Conservation (phyloP, 805 yeast species). For the Pichia deserticola region DNA sequence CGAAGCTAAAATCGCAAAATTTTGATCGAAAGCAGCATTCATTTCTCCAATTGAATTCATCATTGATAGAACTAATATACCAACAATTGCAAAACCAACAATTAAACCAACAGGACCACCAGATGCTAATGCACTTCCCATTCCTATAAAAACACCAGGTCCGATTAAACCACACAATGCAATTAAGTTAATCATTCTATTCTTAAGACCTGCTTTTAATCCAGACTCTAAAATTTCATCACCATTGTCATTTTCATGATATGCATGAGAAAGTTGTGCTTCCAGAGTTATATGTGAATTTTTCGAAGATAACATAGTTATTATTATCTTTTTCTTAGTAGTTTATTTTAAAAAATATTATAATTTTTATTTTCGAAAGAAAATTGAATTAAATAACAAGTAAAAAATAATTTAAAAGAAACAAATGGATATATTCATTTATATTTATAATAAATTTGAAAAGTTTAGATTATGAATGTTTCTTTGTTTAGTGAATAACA, state of each 20-base stretch:
- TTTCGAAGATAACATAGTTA: not conserved
- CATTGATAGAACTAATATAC: slow-evolving; percentile 45
- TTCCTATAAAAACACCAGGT: slow-evolving; percentile 46
- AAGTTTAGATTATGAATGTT: no score
- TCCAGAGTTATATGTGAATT: slow-evolving; percentile 9
- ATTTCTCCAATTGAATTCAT: slow-evolving; percentile 51
- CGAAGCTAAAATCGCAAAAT: slow-evolving; percentile 46
- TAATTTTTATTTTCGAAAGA: no score
- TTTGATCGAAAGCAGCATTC: slow-evolving; percentile 46
- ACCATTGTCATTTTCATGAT: slow-evolving; percentile 11
- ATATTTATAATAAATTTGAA: no score
- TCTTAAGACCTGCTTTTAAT: slow-evolving; percentile 16
- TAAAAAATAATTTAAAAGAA: no score
- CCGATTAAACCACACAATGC: slow-evolving; percentile 46
- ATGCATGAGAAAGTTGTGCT: slow-evolving; percentile 10
- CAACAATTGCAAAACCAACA: slow-evolving; percentile 45
- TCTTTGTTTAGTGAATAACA: no score
- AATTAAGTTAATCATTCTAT: slow-evolving; percentile 17
- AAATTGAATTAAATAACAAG: no score
- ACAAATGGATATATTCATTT: no score
- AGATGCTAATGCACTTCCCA: slow-evolving; percentile 41
- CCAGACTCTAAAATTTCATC: slow-evolving; percentile 14
- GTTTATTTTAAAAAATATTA: no score
- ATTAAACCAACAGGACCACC: slow-evolving; percentile 49
- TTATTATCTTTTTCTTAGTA: not conserved